A percentile compares a stretch with the other conserved stretches of the same genome.
These are phyloP conservation scores for Huntiella moniliformis DNA, from an alignment of 2,329 filamentous ascomycete species.

Conservation along the genomic window DNA sequence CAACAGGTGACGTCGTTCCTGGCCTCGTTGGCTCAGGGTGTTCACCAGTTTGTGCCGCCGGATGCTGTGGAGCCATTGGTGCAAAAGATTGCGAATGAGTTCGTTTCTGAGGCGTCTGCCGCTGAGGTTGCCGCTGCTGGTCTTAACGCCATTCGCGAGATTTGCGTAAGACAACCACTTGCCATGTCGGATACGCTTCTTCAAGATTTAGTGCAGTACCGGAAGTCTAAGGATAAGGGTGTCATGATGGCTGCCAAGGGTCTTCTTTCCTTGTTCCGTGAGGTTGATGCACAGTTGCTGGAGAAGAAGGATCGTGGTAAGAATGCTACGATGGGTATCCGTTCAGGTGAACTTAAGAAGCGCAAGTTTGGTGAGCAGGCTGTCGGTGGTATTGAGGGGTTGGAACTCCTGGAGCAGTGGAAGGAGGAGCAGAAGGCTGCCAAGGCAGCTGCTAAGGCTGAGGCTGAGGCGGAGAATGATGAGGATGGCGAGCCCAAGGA, in stretches of 20 bases:
- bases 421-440: constrained; percentile 74
- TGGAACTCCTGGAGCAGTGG: constrained; percentile 81
- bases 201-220: constrained; percentile 88
- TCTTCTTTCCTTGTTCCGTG: constrained; percentile 72
- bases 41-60: constrained; percentile 78
- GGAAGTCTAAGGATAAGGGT: constrained; percentile 94
- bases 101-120: constrained; percentile 85
- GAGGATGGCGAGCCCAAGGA: constrained; percentile 28
- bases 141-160: constrained; percentile 84
- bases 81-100: constrained; percentile 94
- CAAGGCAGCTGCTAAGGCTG: constrained; percentile 48
- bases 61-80: constrained; percentile 81
- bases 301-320: constrained; percentile 83
- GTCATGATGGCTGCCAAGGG: constrained; percentile 98
- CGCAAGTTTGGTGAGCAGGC: constrained; percentile 69
- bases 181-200: constrained; percentile 92
- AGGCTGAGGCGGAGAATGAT: constrained; percentile 40
- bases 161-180: constrained; percentile 81
- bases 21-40: constrained; percentile 78
- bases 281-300: constrained; percentile 75
- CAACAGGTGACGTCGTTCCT: constrained; percentile 83
- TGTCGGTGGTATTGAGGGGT: constrained; percentile 66
- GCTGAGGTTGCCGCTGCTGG: constrained; percentile 82
- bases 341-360: constrained; percentile 54
- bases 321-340: constrained; percentile 68